Base-by-base conservation (phyloP, 164 flowering plant species). In the Kalanchoe fedtschenkoi region DNA sequence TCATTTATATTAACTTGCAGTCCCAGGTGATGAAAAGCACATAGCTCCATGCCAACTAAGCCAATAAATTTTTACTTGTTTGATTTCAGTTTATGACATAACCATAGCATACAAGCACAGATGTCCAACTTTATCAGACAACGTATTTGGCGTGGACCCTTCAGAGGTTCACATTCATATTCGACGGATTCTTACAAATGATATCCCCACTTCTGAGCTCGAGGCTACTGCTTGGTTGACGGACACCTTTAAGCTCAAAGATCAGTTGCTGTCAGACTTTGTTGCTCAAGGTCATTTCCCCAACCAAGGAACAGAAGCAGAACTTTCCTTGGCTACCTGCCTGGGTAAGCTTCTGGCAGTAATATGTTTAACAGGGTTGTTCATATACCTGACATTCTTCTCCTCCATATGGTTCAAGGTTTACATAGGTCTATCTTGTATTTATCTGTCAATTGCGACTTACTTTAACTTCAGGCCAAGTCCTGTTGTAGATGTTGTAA, bases 101-200 rank as follows among this genome's bases (percentile, higher is more conserved):
- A 89, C 93, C 37, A 92, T 92, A 47, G 98, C 81, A 16, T 92
- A 89, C 81, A 92, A 87, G 80, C 62, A 76, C 58, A 74, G 73
- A 1, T 84, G 85, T 72, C 98, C 96, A 6, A 62, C 69, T 41
- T 84, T 78, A 65, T 28, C 78, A 70, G 98, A 92, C 78, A 92
- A 92, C 63, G 88, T 85, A 15, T 89, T 76, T 60, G 98, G 98
- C 9, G 81, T 86, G 34, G 80, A 78, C 55, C 98, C 95, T 57
- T 75, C 95, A 15, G 96, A 89, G 71, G 98, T 92, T 72, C 98
- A 92, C 69, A 76, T 89, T 51, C 89, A 92, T 62, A 62, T 89
- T 46, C 76, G 74, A 32, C 91, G 96, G 4, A 69, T 87, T 59
- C 76, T 77, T 16, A 56, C 76, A 2, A 64, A 65, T 0, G 73